phyloP scores from a whole-genome alignment of 768 basidiomycete genomes.

The Amyloporia xantha region DNA sequence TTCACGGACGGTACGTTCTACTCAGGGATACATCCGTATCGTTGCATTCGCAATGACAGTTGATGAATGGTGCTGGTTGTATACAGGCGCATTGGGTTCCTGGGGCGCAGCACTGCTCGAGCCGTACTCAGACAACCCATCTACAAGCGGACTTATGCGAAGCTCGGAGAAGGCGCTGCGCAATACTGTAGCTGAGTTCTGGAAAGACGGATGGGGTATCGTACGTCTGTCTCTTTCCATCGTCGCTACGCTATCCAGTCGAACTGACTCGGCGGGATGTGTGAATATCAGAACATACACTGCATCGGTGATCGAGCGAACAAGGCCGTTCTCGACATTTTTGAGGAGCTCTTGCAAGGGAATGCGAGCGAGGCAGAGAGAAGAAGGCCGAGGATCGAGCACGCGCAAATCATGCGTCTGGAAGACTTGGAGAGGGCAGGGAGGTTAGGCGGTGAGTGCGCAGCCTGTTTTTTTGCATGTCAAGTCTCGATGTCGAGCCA shows the following conservation, averaged over 20 bases:
- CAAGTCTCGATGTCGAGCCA: neutral
- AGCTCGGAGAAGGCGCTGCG: slow-evolving; percentile 46
- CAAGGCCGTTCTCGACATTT: slow-evolving; percentile 74
- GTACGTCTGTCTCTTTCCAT: slow-evolving; percentile 37
- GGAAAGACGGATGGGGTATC: slow-evolving; percentile 76
- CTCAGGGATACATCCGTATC: too few species aligned
- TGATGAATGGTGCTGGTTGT: neutral
- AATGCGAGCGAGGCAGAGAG: slow-evolving; percentile 29
- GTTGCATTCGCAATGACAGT: too few species aligned
- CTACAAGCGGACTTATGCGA: slow-evolving; percentile 64
- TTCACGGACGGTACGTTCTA: slow-evolving; percentile 69
- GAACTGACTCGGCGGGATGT: too few species aligned
- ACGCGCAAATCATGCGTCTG: slow-evolving; percentile 79
- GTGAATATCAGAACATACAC: slow-evolving; percentile 63
- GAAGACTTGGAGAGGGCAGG: slow-evolving; percentile 67
- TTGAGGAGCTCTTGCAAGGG: slow-evolving; percentile 46
- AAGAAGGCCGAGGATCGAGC: slow-evolving; percentile 81
- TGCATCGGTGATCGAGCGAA: slow-evolving; percentile 90
- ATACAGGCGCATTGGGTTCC: slow-evolving; percentile 76
- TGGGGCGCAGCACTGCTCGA: slow-evolving; percentile 87
- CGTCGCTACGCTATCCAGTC: neutral
- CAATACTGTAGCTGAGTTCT: slow-evolving; percentile 52
- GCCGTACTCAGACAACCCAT: slow-evolving; percentile 78
- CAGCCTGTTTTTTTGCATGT: neutral
- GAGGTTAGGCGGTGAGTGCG: slow-evolving; percentile 58